Evolutionary conservation across 192 early-diverging fungal genomes (phyloP), one percentile per base, ranked within the genome.

Genomic region (Neocallimastix lanati): DNA sequence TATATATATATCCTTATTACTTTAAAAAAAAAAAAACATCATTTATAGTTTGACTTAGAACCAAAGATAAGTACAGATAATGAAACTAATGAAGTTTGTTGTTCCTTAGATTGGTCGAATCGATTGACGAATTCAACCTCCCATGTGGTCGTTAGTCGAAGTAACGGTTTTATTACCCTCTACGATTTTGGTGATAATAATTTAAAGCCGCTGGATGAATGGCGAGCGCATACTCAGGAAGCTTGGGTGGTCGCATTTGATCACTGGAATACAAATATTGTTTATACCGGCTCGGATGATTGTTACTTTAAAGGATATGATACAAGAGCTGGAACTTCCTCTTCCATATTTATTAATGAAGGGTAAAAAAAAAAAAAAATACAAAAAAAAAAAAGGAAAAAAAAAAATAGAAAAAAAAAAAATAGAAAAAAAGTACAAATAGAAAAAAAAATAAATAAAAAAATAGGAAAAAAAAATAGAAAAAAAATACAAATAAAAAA

Each of bases 201-300:
- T 12, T 77, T 80, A 16, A 76, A 93, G 4, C 78, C 80, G 13
- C 79, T 79, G 29, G 38, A 58, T n/a, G 12, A 80, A 28, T 97
- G 95, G 94, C 85, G 90, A 28, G 97, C 90, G 0, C 96, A 98
- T 81, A 92, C 92, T 30, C 87, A 93, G 36, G 96, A 98, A 82
- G 96, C 96, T 18, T 99, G 97, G 97, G 95, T 94, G 67, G 87
- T 89, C 12, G 90, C 91, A 25, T 98, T 93, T 82, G 90, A 99
- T 83, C 93, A 93, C 78, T 94, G 92, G 89, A 85, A 92, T 58
- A 81, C 92, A 0, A 83, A 86, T 28, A 77, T 91, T 0, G 83
- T 99, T 15, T 99, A 93, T 80, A 91, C 88, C 11, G 92, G 95
- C 13, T 96, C 92, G 15, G 97, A 99, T 84, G 97, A 99, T 82